Conservation (phyloP, 345 rosid genomes). For the Corchorus olitorius region DNA sequence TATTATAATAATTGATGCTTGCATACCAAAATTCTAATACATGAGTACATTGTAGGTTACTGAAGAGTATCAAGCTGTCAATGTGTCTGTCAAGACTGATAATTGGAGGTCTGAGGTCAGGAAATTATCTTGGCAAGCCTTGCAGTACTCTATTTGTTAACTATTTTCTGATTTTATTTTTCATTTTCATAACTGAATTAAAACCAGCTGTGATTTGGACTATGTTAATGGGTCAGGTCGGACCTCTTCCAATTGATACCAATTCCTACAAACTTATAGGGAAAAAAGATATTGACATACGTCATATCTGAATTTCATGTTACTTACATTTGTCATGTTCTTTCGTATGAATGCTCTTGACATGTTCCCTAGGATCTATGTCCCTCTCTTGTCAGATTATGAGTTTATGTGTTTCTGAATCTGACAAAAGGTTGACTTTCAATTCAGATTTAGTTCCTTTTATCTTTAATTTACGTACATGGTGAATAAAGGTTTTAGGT, state of each 20-base stretch:
- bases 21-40: conserved; percentile 26
- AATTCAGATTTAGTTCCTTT: too few relatives aligned
- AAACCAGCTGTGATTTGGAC: background rate
- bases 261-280: background rate
- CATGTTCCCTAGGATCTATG: too few relatives aligned
- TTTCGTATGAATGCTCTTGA: too few relatives aligned
- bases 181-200: background rate
- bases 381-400: too few relatives aligned
- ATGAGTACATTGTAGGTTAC: conserved; percentile 55
- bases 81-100: conserved; percentile 80
- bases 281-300: background rate
- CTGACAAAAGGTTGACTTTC: too few relatives aligned
- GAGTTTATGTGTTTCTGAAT: too few relatives aligned
- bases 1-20: conserved; percentile 26
- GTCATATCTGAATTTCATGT: background rate
- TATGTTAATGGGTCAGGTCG: background rate
- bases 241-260: background rate
- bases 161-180: background rate
- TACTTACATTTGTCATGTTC: background rate
- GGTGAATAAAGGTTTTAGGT: background rate
- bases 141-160: background rate
- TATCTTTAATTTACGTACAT: background rate
- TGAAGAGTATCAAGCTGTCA: conserved; percentile 93
- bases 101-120: conserved; percentile 80
- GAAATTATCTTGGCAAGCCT: conserved; percentile 22